A percentile compares a stretch with the other conserved stretches of the same genome.
These are phyloP conservation scores for Iris macrosiphon DNA, from an alignment of 106 monocot genomes.

Conservation along the genomic window DNA sequence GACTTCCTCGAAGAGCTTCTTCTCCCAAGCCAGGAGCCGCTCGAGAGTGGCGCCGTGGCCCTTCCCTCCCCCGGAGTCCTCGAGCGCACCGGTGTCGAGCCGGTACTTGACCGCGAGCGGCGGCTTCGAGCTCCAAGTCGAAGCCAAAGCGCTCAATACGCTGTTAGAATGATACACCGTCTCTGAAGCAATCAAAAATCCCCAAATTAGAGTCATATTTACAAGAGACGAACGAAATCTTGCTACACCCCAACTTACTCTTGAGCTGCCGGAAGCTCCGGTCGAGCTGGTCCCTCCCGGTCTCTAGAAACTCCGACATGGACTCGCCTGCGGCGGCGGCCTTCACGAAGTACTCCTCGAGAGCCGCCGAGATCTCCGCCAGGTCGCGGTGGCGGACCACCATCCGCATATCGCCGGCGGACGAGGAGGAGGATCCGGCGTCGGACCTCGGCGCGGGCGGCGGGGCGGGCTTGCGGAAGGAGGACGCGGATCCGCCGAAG, in stretches of 20 bases:
- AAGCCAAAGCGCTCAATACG: slow-evolving; percentile 68
- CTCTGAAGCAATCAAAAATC: slow-evolving; percentile 34
- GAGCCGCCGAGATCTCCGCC: slow-evolving; percentile 67
- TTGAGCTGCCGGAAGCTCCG: slow-evolving; percentile 86
- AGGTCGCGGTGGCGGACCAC: slow-evolving; percentile 74
- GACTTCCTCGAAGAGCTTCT: slow-evolving; percentile 95
- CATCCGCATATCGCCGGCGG: slow-evolving; percentile 26
- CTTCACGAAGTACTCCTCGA: slow-evolving; percentile 82
- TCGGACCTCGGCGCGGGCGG: slow-evolving; percentile 7
- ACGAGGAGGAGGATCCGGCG: slow-evolving; percentile 12
- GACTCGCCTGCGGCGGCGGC: slow-evolving; percentile 63
- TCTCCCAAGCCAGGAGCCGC: slow-evolving; percentile 94
- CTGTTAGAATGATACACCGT: slow-evolving; percentile 94
- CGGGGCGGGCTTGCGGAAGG: slow-evolving; percentile 8
- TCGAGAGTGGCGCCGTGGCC: slow-evolving; percentile 82
- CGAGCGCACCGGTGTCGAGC: slow-evolving; percentile 51
- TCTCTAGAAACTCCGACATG: slow-evolving; percentile 75
- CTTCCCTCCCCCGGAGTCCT: slow-evolving; percentile 38
- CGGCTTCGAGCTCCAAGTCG: slow-evolving; percentile 85
- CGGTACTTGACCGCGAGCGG: slow-evolving; percentile 76
- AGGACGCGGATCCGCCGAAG: slow-evolving; percentile 16
- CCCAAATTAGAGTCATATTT: slow-evolving; percentile 1
- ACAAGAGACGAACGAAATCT: slow-evolving; percentile 3
- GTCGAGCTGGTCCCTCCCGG: slow-evolving; percentile 73
- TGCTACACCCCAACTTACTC: slow-evolving; percentile 40